phyloP scores from a whole-genome alignment of 2,329 filamentous ascomycete genomes.

The Teratosphaeria gauchensis region DNA sequence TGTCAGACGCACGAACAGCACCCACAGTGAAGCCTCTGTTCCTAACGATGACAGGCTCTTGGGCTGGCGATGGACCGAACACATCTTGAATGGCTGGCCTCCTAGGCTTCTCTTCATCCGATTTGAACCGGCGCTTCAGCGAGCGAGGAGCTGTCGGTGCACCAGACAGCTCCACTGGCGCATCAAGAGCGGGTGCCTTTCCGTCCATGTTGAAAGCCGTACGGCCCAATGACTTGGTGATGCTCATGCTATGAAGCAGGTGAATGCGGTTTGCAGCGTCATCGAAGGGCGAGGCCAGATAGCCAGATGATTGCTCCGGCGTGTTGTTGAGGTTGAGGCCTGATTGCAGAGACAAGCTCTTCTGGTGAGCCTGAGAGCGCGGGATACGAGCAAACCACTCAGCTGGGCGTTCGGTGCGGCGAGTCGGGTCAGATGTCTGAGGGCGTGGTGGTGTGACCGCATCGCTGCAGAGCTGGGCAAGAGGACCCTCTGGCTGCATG shows the following conservation, averaged over 20 bases:
- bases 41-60: conserved; percentile 47
- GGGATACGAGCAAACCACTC: conserved; percentile 33
- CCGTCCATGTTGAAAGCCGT: conserved; percentile 19
- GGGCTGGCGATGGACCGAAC: conserved; percentile 37
- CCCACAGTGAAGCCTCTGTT: conserved; percentile 54
- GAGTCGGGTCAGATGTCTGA: conserved; percentile 21
- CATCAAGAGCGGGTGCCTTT: conserved; percentile 30
- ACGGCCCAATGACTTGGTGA: conserved; percentile 24
- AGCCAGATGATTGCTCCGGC: conserved; percentile 10
- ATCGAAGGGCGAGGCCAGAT: conserved; percentile 37
- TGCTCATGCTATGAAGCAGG: conserved; percentile 24
- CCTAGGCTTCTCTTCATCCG: conserved; percentile 40
- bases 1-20: conserved; percentile 42
- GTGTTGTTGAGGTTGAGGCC: conserved; percentile 30
- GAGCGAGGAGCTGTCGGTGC: conserved; percentile 42
- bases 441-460: conserved; percentile 17
- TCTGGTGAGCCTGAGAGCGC: conserved; percentile 39
- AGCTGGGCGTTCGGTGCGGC: conserved; percentile 21
- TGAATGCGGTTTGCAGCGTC: conserved; percentile 14
- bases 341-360: conserved; percentile 41
- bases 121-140: conserved; percentile 49
- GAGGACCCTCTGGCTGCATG: conserved; percentile 41
- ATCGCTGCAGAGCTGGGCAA: conserved; percentile 36
- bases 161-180: conserved; percentile 47
- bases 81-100: conserved; percentile 36